Percentiles rank a stretch among this genome's conserved stretches.
These are phyloP conservation scores for Tetratostichococcus sp. DNA, from an alignment of 139 green algal species.

Conservation along the genomic window DNA sequence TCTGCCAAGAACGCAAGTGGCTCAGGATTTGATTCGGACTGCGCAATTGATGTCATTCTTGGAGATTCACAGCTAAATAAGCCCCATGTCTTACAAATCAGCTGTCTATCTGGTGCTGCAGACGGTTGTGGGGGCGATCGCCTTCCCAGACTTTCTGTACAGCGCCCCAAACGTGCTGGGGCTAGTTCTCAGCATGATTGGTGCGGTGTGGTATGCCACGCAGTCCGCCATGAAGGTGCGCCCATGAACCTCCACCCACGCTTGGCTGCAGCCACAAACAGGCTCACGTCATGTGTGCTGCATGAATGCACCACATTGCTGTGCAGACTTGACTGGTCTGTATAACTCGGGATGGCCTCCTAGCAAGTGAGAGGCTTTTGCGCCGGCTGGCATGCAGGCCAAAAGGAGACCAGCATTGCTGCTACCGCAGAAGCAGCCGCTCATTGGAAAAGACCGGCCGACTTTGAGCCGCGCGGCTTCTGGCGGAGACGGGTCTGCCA, in stretches of 20 bases:
- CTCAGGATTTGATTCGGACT: no score
- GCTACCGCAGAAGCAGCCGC: conserved; percentile 2
- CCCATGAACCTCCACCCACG: no score
- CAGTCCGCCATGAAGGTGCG: conserved; percentile 32
- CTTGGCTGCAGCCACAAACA: no score
- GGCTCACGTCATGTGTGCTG: no score
- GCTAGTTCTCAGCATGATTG: conserved; percentile 49
- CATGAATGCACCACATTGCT: no score
- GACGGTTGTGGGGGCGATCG: conserved; percentile 54
- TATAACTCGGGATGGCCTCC: no score
- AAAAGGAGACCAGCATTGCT: not conserved
- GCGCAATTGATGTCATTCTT: no score
- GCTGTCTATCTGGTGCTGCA: not conserved
- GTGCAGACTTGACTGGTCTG: no score
- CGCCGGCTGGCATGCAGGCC: not conserved
- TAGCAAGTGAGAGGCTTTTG: no score
- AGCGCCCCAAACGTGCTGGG: conserved; percentile 41
- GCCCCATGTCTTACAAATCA: no score
- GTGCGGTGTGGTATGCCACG: conserved; percentile 55
- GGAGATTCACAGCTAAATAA: no score
- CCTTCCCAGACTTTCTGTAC: conserved; percentile 68
- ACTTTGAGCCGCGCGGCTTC: not conserved
- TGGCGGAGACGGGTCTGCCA: not conserved
- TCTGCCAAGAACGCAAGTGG: no score
- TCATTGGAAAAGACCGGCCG: not conserved